Conservation (phyloP, 2,329 filamentous ascomycete species). For the Xylaria digitata region DNA sequence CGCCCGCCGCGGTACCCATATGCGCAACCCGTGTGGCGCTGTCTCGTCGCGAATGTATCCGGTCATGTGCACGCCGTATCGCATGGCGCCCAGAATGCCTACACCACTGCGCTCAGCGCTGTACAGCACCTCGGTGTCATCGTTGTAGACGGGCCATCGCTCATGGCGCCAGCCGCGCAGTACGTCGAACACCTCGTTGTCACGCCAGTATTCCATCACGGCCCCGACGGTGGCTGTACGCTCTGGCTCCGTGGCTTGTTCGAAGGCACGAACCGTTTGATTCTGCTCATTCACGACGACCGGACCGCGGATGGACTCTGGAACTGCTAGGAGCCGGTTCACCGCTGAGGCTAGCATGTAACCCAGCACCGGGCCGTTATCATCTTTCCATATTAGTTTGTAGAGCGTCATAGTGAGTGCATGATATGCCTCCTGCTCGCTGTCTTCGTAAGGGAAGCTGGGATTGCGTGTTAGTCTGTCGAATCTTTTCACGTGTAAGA, state of each 20-base stretch:
- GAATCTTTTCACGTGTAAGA: background rate
- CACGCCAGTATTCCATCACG: conserved; percentile 75
- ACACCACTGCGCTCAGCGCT: conserved; percentile 81
- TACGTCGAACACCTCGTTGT: conserved; percentile 77
- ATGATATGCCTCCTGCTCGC: conserved; percentile 66
- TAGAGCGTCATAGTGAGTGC: conserved; percentile 71
- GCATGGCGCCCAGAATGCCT: conserved; percentile 78
- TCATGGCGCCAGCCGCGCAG: conserved; percentile 85
- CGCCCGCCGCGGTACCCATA: conserved; percentile 87
- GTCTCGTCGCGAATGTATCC: conserved; percentile 70
- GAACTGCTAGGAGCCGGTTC: conserved; percentile 60
- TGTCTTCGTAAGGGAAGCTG: conserved; percentile 82
- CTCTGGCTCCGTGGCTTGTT: conserved; percentile 66
- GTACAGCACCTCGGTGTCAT: conserved; percentile 71
- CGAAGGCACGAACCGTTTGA: conserved; percentile 73
- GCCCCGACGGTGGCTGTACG: conserved; percentile 68
- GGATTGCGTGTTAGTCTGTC: conserved; percentile 19
- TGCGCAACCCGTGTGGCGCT: conserved; percentile 68
- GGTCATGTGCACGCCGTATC: conserved; percentile 85
- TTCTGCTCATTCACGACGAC: conserved; percentile 69
- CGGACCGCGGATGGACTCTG: conserved; percentile 63
- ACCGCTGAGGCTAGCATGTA: conserved; percentile 66
- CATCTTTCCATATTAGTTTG: conserved; percentile 68
- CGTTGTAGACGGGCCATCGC: conserved; percentile 81
- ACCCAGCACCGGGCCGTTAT: conserved; percentile 65